Evolutionary conservation across 2,329 filamentous ascomycete species (phyloP).

Genomic region (Blastomyces emzantsi): DNA sequence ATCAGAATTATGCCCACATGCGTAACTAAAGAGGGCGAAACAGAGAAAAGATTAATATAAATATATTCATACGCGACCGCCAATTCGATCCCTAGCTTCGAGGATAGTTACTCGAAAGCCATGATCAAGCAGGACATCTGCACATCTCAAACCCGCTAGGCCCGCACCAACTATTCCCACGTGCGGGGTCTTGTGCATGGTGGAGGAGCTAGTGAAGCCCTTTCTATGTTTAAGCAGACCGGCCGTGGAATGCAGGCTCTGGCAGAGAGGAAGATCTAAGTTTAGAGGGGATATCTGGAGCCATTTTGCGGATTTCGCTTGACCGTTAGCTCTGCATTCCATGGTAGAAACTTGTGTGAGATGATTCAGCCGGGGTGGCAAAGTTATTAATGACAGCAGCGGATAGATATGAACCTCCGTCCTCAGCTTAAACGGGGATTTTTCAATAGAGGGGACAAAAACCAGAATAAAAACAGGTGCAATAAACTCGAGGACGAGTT

Average conservation of each 20-base stretch:
- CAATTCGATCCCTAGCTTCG: constrained; percentile 50
- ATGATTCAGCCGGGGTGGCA: neutral
- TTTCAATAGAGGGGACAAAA: neutral
- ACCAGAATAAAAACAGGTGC: neutral
- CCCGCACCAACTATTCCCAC: constrained; percentile 55
- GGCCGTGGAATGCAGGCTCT: constrained; percentile 2
- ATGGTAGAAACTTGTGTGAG: constrained; percentile 7
- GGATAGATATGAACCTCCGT: neutral
- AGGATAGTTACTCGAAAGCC: constrained; percentile 51
- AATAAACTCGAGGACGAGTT: neutral
- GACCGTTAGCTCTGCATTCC: constrained; percentile 19
- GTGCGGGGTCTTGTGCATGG: constrained; percentile 36
- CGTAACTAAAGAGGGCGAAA: neutral
- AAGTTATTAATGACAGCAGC: neutral
- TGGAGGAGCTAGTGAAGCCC: constrained; percentile 8
- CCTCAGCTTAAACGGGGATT: neutral
- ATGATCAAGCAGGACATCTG: constrained; percentile 48
- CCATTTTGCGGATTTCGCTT: constrained; percentile 14
- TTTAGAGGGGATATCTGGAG: constrained; percentile 10
- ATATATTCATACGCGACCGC: constrained; percentile 43
- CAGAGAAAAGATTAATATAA: neutral
- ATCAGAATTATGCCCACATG: constrained; percentile 19
- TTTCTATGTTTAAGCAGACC: constrained; percentile 1
- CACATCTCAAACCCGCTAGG: constrained; percentile 51
- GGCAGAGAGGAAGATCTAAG: constrained; percentile 8